A percentile compares a stretch with the other conserved stretches of the same genome.
Conservation (phyloP, 108 stramenopile species). For the Discostella stelligeroides region DNA sequence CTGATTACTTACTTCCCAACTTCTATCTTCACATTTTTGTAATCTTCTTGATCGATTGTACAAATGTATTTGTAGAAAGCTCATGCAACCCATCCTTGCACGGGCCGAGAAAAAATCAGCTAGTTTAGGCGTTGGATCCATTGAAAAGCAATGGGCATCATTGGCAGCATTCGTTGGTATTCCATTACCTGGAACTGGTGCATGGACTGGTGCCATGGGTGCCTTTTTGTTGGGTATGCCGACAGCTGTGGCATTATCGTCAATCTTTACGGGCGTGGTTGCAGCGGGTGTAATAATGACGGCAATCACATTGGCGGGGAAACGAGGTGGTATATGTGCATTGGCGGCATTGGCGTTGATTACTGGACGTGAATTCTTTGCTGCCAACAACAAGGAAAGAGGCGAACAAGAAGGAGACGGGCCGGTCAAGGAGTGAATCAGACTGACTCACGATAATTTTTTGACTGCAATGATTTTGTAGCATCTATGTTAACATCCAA, state of each 20-base stretch:
- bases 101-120: slow-evolving; percentile 85
- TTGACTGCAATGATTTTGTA: too few species aligned
- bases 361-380: slow-evolving; percentile 69
- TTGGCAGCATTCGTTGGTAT: slow-evolving; percentile 95
- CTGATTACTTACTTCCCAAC: too few species aligned
- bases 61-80: slow-evolving; percentile 60
- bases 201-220: slow-evolving; percentile 97
- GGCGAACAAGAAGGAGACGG: slow-evolving; percentile 3
- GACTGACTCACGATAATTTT: neutral
- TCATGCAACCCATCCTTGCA: slow-evolving; percentile 81
- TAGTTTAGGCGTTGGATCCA: slow-evolving; percentile 76
- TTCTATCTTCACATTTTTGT: too few species aligned
- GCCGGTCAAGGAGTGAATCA: slow-evolving; percentile 4
- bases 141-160: slow-evolving; percentile 88
- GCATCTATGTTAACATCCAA: neutral
- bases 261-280: slow-evolving; percentile 92
- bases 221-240: slow-evolving; percentile 94
- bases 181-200: slow-evolving; percentile 96
- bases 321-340: slow-evolving; percentile 77
- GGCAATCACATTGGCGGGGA: slow-evolving; percentile 82
- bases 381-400: slow-evolving; percentile 16
- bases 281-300: slow-evolving; percentile 91
- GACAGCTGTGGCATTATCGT: slow-evolving; percentile 74
- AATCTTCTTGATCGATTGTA: too few species aligned
- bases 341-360: slow-evolving; percentile 65